Conservation (phyloP, 2,329 filamentous ascomycete genomes). For the Madurella mycetomatis region DNA sequence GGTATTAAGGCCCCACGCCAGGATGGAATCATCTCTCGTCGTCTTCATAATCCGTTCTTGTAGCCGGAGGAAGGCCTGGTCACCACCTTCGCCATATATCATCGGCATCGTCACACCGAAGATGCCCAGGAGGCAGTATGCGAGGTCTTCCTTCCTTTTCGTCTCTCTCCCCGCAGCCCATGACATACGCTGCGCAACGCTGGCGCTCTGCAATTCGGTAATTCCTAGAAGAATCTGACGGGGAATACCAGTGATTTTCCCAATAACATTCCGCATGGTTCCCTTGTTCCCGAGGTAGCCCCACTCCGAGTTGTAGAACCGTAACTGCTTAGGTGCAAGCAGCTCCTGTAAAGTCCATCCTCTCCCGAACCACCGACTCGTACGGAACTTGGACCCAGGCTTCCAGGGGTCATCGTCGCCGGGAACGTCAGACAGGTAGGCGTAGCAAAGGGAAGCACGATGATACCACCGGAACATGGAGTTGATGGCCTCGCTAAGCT, state of each 20-base stretch:
- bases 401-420: neutral
- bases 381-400: neutral
- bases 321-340: slow-evolving; percentile 40
- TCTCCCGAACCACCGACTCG: slow-evolving; percentile 36
- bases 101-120: slow-evolving; percentile 42
- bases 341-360: slow-evolving; percentile 56
- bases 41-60: slow-evolving; percentile 32
- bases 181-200: slow-evolving; percentile 29
- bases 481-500: slow-evolving; percentile 25
- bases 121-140: slow-evolving; percentile 41
- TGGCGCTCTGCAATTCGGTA: slow-evolving; percentile 6
- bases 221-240: slow-evolving; percentile 14
- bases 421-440: slow-evolving; percentile 21
- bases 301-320: slow-evolving; percentile 32
- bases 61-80: slow-evolving; percentile 29
- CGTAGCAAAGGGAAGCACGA: slow-evolving; percentile 22
- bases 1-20: slow-evolving; percentile 21
- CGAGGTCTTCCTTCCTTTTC: slow-evolving; percentile 35
- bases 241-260: slow-evolving; percentile 23
- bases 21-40: slow-evolving; percentile 19
- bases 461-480: slow-evolving; percentile 27
- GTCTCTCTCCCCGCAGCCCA: slow-evolving; percentile 35
- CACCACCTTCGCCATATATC: slow-evolving; percentile 37
- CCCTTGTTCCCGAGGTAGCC: slow-evolving; percentile 25
- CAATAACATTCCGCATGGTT: slow-evolving; percentile 13